Evolutionary conservation across 2,329 filamentous ascomycete genomes (phyloP).

Genomic region (Colletotrichum sp.): DNA sequence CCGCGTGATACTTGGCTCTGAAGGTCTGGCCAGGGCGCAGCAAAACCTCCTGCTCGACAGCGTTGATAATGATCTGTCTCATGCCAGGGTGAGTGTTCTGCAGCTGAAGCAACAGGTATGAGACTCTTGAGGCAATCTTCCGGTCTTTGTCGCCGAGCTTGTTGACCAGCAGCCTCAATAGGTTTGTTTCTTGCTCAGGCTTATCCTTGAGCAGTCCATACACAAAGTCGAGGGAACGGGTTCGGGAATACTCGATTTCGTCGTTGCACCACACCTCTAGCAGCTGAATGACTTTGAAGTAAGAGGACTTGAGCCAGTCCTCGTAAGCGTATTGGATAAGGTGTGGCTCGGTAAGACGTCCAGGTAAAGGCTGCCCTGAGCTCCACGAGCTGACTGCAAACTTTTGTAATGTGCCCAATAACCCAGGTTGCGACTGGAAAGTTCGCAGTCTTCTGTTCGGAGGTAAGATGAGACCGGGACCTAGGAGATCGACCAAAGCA

Average conservation of each 20-base stretch:
- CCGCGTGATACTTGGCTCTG: conserved; percentile 92
- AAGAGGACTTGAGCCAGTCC: conserved; percentile 92
- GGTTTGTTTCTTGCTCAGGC: conserved; percentile 94
- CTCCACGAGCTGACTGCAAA: conserved; percentile 66
- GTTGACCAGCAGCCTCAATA: conserved; percentile 90
- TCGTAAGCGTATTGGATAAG: conserved; percentile 91
- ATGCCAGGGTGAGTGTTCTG: conserved; percentile 89
- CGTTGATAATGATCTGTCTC: conserved; percentile 86
- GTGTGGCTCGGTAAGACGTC: conserved; percentile 75
- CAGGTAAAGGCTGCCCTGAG: conserved; percentile 72
- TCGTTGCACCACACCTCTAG: conserved; percentile 94
- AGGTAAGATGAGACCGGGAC: conserved; percentile 85
- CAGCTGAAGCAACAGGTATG: conserved; percentile 91
- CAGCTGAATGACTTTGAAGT: conserved; percentile 91
- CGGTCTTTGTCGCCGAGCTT: conserved; percentile 95
- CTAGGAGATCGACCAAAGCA: conserved; percentile 92
- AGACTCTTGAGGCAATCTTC: conserved; percentile 93
- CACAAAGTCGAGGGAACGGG: conserved; percentile 86
- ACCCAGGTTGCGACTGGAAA: conserved; percentile 80
- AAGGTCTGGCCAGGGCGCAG: conserved; percentile 86
- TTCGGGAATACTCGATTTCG: conserved; percentile 92
- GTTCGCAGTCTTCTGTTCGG: conserved; percentile 78
- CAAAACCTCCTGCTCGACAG: conserved; percentile 86
- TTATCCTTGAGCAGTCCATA: conserved; percentile 93
- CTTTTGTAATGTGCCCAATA: conserved; percentile 74